Conservation (phyloP, 345 rosid genomes). For the Eutrema japonicum region DNA sequence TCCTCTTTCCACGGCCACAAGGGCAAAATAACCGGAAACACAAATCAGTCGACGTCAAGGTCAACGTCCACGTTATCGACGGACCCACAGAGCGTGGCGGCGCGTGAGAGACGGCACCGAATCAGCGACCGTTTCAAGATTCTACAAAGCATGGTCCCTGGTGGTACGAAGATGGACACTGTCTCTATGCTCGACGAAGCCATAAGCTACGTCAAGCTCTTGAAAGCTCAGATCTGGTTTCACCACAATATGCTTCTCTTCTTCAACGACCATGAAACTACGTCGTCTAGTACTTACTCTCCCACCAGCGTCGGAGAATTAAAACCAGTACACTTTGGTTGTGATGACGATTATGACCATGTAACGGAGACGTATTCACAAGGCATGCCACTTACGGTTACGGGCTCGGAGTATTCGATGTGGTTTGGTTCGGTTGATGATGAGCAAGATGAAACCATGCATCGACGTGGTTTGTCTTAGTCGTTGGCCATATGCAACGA, state of each 20-base stretch:
- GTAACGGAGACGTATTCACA: constrained; percentile 26
- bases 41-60: constrained; percentile 41
- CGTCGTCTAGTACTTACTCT: constrained; percentile 23
- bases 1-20: constrained; percentile 45
- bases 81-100: constrained; percentile 92
- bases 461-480: constrained; percentile 35
- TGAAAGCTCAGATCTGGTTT: constrained; percentile 75
- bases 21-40: constrained; percentile 20
- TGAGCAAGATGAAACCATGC: constrained; percentile 28
- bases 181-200: constrained; percentile 91
- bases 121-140: constrained; percentile 88
- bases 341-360: constrained; percentile 26
- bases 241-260: constrained; percentile 58
- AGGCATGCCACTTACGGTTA: constrained; percentile 23
- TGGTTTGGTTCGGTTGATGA: constrained; percentile 33
- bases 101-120: constrained; percentile 82
- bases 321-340: constrained; percentile 7
- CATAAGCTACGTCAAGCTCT: constrained; percentile 84
- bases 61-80: constrained; percentile 60
- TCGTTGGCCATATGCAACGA: not conserved
- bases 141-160: constrained; percentile 84
- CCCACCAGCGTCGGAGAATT: constrained; percentile 12
- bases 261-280: constrained; percentile 19
- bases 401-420: constrained; percentile 18
- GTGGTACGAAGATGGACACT: constrained; percentile 88